Conservation (phyloP, 169 alveolate species). For the Amoebophrya sp. region DNA sequence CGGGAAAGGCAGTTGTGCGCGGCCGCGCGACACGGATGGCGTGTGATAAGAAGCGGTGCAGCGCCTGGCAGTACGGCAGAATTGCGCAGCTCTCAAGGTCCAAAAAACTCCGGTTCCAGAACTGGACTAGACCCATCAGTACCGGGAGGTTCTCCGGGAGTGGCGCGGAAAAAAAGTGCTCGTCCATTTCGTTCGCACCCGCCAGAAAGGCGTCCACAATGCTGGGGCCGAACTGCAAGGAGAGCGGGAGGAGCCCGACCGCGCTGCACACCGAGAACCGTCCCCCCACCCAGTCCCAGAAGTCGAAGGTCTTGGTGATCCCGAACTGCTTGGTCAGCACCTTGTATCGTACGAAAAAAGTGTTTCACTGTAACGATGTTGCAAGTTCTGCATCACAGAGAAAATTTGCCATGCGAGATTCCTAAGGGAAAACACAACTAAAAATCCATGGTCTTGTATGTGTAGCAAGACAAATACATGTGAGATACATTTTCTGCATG, state of each 20-base stretch:
- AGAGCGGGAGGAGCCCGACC: constrained; percentile 92
- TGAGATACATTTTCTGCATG: too few species aligned
- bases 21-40: too few species aligned
- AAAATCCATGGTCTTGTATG: not conserved
- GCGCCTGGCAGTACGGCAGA: constrained; percentile 91
- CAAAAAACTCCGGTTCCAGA: constrained; percentile 81
- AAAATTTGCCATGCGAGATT: too few species aligned
- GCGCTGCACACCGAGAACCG: constrained; percentile 96
- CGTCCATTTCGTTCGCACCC: constrained; percentile 77
- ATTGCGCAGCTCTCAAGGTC: constrained; percentile 84
- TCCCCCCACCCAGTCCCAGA: constrained; percentile 99
- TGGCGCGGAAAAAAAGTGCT: constrained; percentile 68
- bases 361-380: too few species aligned
- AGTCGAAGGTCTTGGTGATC: constrained; percentile 82
- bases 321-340: constrained; percentile 37
- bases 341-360: too few species aligned
- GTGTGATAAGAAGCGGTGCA: not conserved
- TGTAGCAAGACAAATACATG: too few species aligned
- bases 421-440: too few species aligned
- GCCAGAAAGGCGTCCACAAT: constrained; percentile 29
- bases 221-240: not conserved
- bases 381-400: too few species aligned
- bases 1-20: too few species aligned
- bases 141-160: constrained; percentile 83
- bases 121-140: constrained; percentile 73